Evolutionary conservation across 108 stramenopile species (phyloP), one percentile per base, ranked within the genome.

Genomic region (Nannochloropsis gaditana): DNA sequence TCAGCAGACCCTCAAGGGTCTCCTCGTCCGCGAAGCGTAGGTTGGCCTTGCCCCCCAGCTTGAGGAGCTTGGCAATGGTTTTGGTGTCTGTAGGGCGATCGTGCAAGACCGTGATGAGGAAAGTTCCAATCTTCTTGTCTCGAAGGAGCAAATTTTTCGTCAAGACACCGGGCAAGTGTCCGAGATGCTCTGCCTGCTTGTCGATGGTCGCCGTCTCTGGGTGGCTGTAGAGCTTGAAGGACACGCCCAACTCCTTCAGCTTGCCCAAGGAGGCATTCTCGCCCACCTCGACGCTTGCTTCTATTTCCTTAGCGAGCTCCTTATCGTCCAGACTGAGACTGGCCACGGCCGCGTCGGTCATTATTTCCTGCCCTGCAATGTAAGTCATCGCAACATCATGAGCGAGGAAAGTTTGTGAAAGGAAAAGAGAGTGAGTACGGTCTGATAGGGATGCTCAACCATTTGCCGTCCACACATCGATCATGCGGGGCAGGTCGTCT

Each of bases 41-140:
- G 83, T 96, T 96, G n/a, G 92, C 91, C 83, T 95, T 95, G 11
- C 95, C 96, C 41, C 91, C 89, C 83, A 98, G 91, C n/a, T 93
- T 93, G 42, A 98, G 91, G 42, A 92, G 45, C 82, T 89, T 91
- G 45, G 91, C 96, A 45, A 98, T 89, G 21, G 91, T 92, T 87
- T 96, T 96, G 44, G 95, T 95, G 86, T 96, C 86, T 43, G 85
- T 85, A 31, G 85, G 83, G 44, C 84, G 86, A 79, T 86, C 84
- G 45, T 86, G 84, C 10, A 41, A 9, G 5, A 45, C 88, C 2
- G 89, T 89, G 21, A 90, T 80, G 21, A 90, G 79, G 82, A 84
- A 89, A 17, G 89, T 42, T 5, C 90, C 90, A 84, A 73, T 43
- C 50, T 83, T 84, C 44, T 44, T 80, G 42, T 84, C 90, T 44